Evolutionary conservation across 2,329 filamentous ascomycete genomes (phyloP).

Genomic region (Exserohilum turcica): DNA sequence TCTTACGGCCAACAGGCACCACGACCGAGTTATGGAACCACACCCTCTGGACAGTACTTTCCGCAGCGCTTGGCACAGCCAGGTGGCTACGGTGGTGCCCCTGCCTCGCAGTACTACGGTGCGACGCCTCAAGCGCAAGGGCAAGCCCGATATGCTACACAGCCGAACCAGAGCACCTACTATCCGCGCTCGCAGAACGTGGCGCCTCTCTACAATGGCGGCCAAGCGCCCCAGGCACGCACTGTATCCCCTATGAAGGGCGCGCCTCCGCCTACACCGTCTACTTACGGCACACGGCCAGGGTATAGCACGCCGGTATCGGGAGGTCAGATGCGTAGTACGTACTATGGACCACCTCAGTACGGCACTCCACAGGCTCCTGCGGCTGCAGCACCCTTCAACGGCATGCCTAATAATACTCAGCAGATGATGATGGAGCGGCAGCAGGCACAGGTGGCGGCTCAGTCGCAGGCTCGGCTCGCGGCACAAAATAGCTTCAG

Average conservation of each 20-base stretch:
- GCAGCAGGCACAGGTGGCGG: constrained; percentile 38
- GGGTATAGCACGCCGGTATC: constrained; percentile 35
- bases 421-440: constrained; percentile 46
- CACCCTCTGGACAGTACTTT: constrained; percentile 37
- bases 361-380: constrained; percentile 40
- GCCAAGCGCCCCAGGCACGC: constrained; percentile 37
- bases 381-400: constrained; percentile 29
- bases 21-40: constrained; percentile 33
- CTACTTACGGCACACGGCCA: constrained; percentile 36
- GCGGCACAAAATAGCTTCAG: constrained; percentile 45
- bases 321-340: constrained; percentile 39
- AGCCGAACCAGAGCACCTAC: constrained; percentile 39
- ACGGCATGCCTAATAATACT: constrained; percentile 30
- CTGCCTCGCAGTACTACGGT: constrained; percentile 42
- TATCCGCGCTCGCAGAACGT: constrained; percentile 42
- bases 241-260: constrained; percentile 47
- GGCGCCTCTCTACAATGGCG: constrained; percentile 39
- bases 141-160: constrained; percentile 41
- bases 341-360: constrained; percentile 42
- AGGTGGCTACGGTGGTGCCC: constrained; percentile 34
- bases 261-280: constrained; percentile 25
- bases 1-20: constrained; percentile 42
- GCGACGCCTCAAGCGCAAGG: constrained; percentile 40
- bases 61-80: constrained; percentile 38
- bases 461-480: constrained; percentile 45